Evolutionary conservation across 176 grass and related monocot species (phyloP).

Genomic region (Avena insularis): DNA sequence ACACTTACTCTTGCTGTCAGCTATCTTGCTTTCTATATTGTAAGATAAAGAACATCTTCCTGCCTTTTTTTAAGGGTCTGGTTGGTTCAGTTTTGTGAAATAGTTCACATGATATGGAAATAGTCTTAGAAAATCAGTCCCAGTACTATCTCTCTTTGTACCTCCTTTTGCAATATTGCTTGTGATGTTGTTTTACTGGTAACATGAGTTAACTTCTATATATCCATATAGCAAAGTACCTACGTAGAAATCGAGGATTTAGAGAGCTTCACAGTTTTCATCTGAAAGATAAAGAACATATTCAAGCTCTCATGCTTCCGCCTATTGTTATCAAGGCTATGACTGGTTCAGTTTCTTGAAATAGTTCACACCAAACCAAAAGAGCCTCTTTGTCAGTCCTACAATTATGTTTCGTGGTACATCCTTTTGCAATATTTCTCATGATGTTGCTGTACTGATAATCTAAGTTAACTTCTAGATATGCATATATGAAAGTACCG

Average conservation of each 20-base stretch:
- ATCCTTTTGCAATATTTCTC: neutral
- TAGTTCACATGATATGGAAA: neutral
- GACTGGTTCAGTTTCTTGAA: conserved; percentile 23
- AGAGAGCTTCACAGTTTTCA: neutral
- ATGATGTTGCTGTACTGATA: neutral
- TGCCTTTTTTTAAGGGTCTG: neutral
- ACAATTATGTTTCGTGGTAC: neutral
- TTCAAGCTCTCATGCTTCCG: conserved; percentile 8
- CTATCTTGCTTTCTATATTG: conserved; percentile 90
- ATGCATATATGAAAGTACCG: neutral
- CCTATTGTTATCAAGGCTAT: neutral
- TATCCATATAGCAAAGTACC: neutral
- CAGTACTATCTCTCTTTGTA: neutral
- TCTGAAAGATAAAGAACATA: neutral
- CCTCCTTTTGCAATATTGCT: neutral
- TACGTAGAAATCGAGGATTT: neutral
- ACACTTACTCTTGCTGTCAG: conserved; percentile 88
- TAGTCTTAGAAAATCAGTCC: neutral
- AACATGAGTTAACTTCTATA: neutral
- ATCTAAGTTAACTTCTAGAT: neutral
- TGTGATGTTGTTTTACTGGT: conserved; percentile 15
- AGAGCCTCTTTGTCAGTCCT: neutral
- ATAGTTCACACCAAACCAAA: neutral
- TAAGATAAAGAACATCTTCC: conserved; percentile 52
- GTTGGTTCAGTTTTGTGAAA: conserved; percentile 27